phyloP scores from a whole-genome alignment of 2,329 filamentous ascomycete genomes.

The Aspergillus thermomutatus region DNA sequence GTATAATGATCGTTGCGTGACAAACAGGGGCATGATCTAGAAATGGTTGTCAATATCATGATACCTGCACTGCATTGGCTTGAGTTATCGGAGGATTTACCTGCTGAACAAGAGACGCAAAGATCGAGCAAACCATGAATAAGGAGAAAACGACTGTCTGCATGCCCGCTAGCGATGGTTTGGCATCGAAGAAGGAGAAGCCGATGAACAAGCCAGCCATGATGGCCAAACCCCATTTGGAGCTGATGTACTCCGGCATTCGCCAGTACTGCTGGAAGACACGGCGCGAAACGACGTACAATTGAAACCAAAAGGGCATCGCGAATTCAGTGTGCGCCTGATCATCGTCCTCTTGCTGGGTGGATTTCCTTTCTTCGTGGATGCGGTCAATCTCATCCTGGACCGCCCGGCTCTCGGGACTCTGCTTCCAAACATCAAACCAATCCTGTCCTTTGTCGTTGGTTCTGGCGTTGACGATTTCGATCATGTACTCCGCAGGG shows the following conservation, averaged over 20 bases:
- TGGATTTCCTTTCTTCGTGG: conserved; percentile 33
- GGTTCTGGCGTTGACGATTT: conserved; percentile 47
- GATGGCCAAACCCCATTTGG: conserved; percentile 66
- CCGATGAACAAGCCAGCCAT: conserved; percentile 69
- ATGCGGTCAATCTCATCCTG: conserved; percentile 58
- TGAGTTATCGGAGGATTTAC: neutral
- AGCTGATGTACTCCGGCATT: conserved; percentile 78
- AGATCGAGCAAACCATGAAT: conserved; percentile 76
- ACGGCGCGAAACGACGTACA: conserved; percentile 63
- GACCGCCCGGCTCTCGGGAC: conserved; percentile 51
- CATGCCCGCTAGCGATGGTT: conserved; percentile 69
- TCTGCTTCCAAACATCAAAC: conserved; percentile 59
- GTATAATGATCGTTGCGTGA: conserved; percentile 75
- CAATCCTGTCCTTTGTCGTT: conserved; percentile 49
- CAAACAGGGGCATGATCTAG: conserved; percentile 72
- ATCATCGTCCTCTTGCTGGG: conserved; percentile 43
- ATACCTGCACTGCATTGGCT: neutral
- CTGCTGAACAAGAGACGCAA: conserved; percentile 44
- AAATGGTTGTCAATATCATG: neutral
- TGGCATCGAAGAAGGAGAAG: conserved; percentile 71
- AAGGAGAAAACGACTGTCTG: conserved; percentile 83
- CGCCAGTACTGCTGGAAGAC: conserved; percentile 91
- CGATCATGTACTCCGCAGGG: conserved; percentile 71
- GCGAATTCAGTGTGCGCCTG: conserved; percentile 74
- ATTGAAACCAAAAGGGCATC: conserved; percentile 64